phyloP scores from a whole-genome alignment of 768 basidiomycete species.

The Suillus ampliporus region DNA sequence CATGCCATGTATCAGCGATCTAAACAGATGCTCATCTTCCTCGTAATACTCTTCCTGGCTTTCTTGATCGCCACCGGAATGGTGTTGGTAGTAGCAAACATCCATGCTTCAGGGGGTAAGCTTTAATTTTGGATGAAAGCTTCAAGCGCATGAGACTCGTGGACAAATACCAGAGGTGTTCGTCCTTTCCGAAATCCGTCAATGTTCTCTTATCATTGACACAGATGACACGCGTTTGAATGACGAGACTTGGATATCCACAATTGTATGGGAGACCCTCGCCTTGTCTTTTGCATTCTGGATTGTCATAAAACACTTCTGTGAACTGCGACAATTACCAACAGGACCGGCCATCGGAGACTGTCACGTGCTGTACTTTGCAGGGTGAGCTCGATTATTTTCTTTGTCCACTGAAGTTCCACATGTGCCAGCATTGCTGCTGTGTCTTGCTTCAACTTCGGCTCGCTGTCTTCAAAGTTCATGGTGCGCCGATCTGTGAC shows the following conservation, averaged over 20 bases:
- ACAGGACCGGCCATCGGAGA: neutral
- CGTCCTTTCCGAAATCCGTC: neutral
- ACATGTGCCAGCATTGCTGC: neutral
- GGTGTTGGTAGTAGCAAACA: neutral
- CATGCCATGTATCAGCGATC: neutral
- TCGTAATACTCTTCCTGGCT: neutral
- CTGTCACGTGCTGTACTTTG: neutral
- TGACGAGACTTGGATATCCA: neutral
- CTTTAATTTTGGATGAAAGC: neutral
- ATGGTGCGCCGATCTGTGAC: neutral
- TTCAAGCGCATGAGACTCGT: neutral
- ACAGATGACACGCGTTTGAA: too few species aligned
- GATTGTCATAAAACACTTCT: neutral
- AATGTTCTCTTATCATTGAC: neutral
- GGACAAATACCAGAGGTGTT: neutral
- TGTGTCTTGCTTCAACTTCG: neutral
- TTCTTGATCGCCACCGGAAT: neutral
- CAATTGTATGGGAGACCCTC: neutral
- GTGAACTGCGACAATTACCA: neutral
- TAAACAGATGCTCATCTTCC: neutral
- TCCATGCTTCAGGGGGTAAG: neutral
- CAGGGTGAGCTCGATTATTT: neutral
- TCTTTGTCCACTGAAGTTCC: neutral
- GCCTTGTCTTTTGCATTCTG: neutral
- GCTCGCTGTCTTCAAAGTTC: neutral